Conservation (phyloP, 2,329 filamentous ascomycete species). For the Eutypella sp. region DNA sequence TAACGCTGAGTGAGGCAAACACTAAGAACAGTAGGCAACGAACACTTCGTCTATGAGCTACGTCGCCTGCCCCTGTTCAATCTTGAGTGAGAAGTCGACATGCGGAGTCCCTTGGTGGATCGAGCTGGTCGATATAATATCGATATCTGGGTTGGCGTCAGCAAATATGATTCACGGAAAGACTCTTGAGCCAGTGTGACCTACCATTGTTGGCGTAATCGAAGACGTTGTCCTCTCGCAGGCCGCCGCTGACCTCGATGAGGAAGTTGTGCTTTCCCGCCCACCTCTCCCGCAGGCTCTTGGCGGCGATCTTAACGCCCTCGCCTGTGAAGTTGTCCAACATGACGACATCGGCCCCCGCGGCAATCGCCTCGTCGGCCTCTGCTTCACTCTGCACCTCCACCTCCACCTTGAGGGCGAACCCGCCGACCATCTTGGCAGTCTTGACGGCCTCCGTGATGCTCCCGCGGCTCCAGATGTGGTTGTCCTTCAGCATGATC, state of each 20-base stretch:
- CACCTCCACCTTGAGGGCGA: conserved; percentile 91
- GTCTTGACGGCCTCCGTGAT: conserved; percentile 83
- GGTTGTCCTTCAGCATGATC: conserved; percentile 99
- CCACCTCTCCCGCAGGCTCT: conserved; percentile 75
- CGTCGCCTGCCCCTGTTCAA: conserved; percentile 41
- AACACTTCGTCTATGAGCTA: too few relatives aligned
- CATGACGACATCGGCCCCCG: conserved; percentile 95
- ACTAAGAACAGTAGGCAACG: too few relatives aligned
- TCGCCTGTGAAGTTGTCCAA: conserved; percentile 88
- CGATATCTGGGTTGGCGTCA: conserved; percentile 59
- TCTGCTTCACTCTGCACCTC: conserved; percentile 86
- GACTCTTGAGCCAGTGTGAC: too few relatives aligned
- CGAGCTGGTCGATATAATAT: conserved; percentile 92
- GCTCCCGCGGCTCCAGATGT: conserved; percentile 85
- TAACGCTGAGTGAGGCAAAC: too few relatives aligned
- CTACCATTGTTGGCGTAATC: conserved; percentile 71
- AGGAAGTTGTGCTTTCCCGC: conserved; percentile 67
- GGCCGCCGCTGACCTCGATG: conserved; percentile 86
- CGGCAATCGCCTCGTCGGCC: conserved; percentile 84
- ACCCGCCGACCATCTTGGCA: conserved; percentile 79
- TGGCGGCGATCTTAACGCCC: conserved; percentile 70
- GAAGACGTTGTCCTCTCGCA: conserved; percentile 79
- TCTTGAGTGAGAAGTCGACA: conserved; percentile 95
- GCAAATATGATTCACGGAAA: too few relatives aligned
- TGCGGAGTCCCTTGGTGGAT: conserved; percentile 95